Base-by-base conservation (phyloP, 306 rosid genomes). In the Dryas alaskensis region DNA sequence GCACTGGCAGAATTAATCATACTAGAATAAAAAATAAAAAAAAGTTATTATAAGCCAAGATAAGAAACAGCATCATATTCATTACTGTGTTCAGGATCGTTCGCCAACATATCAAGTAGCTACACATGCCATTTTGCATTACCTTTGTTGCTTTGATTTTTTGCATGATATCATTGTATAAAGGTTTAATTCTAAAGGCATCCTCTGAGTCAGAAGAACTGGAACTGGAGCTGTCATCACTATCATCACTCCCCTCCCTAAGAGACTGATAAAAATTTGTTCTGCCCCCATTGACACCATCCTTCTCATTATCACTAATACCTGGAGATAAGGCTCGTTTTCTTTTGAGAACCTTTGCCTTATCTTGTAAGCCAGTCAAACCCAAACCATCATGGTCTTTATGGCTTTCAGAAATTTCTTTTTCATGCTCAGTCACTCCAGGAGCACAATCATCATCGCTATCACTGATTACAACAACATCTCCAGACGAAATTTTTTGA, bases 361-460 rank as follows among this genome's bases (percentile, higher is more conserved):
- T 52, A 14, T 27, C 13, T 54, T 63, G 25, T 37, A 6, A n/a
- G 0, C 22, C 40, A 4, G 61, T 13, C 14, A 3, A 12, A 49
- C 9, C 9, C 3, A 31, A 25, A 39, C 3, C 2, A 46, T 19
- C 52, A 4, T 62, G 39, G 52, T 52, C 64, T 13, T 31, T 39
- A n/a, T 17, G 46, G 0, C 50, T 52, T 64, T 22, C 25, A 74
- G 55, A 57, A 25, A 4, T 49, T 73, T 47, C 47, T 59, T 59
- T 27, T 40, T 42, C 8, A 5, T 0, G 8, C 8, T 1, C 48
- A 45, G 48, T 67, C 37, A 43, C 73, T 8, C 0, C 5, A 5
- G 53, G 46, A 6, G 75, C 72, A 65, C 45, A 37, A 31, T 79
- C 83, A 22, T 79, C 86, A 59, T 79, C 80, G 3, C 81, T 72